Base-by-base conservation (phyloP, 2,329 filamentous ascomycete species). In the Canariomyces notabilis region DNA sequence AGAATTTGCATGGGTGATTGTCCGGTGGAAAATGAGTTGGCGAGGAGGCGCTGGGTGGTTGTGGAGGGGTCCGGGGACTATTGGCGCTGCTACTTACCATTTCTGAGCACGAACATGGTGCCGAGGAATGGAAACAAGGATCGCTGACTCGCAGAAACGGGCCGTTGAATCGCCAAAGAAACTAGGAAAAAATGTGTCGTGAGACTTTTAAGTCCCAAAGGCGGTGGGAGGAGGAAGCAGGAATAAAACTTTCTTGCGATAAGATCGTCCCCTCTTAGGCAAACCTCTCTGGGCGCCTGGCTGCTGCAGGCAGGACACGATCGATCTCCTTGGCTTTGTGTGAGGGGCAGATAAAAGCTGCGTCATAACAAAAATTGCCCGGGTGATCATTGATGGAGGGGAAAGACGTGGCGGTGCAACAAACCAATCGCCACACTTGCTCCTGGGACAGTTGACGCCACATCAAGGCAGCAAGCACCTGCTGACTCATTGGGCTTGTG, bases 101-200 rank as follows among this genome's bases (percentile, higher is more conserved):
- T 71, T 50, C 65, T 63, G 52, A 70, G 64, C 48, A 71, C 64
- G 57, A 72, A 72, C 69, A 72, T 72, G 42, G 38, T 47, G 51
- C 32, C 22, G 38, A 23, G 6, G 2, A 26, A 29, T 36, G 19
- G 23, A 40, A 46, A 40, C 11, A 18, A 37, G 23, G n/a, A 19
- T 31, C 32, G 20, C 26, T 41, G 42, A 38, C 18, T n/a, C 36
- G 29, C 21, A 41, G 36, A 29, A 29, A 32, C 21, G 20, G 34
- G 38, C 29, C 2, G 15, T 15, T n/a, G n/a, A n/a, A n/a, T n/a
- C n/a, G n/a, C n/a, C n/a, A n/a, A n/a, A n/a, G n/a, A n/a, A n/a
- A n/a, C n/a, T n/a, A n/a, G n/a, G n/a, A n/a, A n/a, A n/a, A n/a
- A n/a, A n/a, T n/a, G n/a, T n/a, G n/a, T n/a, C n/a, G n/a, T n/a